Conservation (phyloP, 2,329 filamentous ascomycete species). For the Microdochium bolleyi region DNA sequence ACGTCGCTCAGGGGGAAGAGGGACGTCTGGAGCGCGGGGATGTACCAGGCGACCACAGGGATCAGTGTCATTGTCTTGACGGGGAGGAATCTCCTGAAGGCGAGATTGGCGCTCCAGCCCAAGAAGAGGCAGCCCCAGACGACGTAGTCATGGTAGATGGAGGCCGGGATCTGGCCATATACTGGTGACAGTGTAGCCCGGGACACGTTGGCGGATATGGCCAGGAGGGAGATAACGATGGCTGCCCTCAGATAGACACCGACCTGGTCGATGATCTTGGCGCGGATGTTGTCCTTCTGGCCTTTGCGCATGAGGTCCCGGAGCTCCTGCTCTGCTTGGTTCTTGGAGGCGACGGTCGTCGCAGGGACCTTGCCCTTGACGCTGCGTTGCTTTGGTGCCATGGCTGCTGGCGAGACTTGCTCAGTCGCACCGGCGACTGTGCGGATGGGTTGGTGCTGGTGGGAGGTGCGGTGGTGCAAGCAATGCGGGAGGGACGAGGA, state of each 20-base stretch:
- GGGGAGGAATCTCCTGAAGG: conserved; percentile 40
- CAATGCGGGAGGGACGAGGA: neutral
- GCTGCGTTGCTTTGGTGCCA: neutral
- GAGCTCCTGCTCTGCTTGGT: conserved; percentile 39
- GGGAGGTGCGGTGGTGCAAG: neutral
- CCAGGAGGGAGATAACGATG: conserved; percentile 47
- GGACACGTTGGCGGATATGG: conserved; percentile 61
- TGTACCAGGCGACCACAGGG: conserved; percentile 67
- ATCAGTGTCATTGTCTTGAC: conserved; percentile 45
- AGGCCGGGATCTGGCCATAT: conserved; percentile 76
- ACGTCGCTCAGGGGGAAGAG: conserved; percentile 58
- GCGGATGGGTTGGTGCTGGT: neutral
- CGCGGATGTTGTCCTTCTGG: conserved; percentile 20
- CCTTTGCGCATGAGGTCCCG: conserved; percentile 23
- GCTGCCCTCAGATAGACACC: conserved; percentile 31
- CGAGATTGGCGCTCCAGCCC: conserved; percentile 63
- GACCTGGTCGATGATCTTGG: conserved; percentile 25
- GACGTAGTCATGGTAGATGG: conserved; percentile 61
- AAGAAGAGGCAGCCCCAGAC: conserved; percentile 59
- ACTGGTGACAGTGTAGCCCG: conserved; percentile 75
- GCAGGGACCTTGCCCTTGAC: conserved; percentile 22
- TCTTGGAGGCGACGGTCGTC: conserved; percentile 44
- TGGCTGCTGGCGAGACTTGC: neutral
- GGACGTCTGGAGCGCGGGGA: conserved; percentile 65
- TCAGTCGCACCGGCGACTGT: neutral